Percentiles rank a stretch among this genome's conserved stretches.
phyloP scores from a whole-genome alignment of 768 basidiomycete species.

The Gymnopilus dilepis region DNA sequence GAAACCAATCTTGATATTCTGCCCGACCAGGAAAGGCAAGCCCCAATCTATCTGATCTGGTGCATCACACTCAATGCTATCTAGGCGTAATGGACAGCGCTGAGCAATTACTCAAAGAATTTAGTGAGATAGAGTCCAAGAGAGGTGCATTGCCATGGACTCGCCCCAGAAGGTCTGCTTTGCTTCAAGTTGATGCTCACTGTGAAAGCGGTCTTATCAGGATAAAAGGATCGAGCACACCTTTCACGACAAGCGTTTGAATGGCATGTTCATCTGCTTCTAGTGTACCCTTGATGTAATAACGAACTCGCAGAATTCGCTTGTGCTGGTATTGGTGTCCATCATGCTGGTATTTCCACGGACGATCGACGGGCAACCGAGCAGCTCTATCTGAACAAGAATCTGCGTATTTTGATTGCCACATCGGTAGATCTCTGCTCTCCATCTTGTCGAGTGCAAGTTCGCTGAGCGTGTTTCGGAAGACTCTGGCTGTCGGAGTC shows the following conservation, averaged over 20 bases:
- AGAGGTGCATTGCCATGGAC: slow-evolving; percentile 71
- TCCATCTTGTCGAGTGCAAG: too few species aligned
- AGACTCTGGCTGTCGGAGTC: slow-evolving; percentile 96
- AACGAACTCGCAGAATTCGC: slow-evolving; percentile 54
- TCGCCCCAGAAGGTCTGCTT: slow-evolving; percentile 54
- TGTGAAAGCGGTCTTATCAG: not conserved
- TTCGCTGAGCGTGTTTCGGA: slow-evolving; percentile 8
- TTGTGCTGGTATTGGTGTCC: slow-evolving; percentile 80
- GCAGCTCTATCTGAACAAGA: slow-evolving; percentile 67
- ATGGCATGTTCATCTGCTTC: slow-evolving; percentile 45
- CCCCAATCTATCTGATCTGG: not conserved
- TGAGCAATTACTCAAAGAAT: slow-evolving; percentile 77
- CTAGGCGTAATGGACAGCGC: slow-evolving; percentile 71
- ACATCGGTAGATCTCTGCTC: slow-evolving; percentile 88
- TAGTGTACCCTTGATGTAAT: not conserved
- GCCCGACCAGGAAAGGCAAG: slow-evolving; percentile 84
- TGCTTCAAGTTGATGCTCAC: not conserved
- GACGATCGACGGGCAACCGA: slow-evolving; percentile 81
- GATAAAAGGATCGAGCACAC: slow-evolving; percentile 54
- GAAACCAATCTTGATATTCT: slow-evolving; percentile 90
- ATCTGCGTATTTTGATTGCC: slow-evolving; percentile 71
- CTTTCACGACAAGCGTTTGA: slow-evolving; percentile 73
- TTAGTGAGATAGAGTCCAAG: slow-evolving; percentile 55
- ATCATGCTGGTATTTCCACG: slow-evolving; percentile 85
- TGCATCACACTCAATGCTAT: not conserved